Conservation (phyloP, 345 rosid species). For the Eucalyptus caleyi region DNA sequence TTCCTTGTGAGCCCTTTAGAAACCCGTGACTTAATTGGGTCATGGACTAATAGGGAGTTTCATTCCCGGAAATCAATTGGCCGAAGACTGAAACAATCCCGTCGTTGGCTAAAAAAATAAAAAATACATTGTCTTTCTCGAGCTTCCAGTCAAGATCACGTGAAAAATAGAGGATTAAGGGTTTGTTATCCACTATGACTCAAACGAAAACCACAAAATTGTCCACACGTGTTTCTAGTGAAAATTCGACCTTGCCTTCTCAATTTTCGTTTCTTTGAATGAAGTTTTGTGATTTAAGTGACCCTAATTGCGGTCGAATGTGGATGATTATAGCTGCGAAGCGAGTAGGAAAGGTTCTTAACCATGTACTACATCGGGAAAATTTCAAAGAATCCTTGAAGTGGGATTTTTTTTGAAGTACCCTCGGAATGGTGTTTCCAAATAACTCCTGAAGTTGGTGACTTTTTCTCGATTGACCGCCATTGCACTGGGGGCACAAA, state of each 20-base stretch:
- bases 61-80: not conserved
- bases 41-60: not conserved
- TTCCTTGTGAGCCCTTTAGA: not conserved
- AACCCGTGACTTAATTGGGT: not conserved
- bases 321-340: not conserved
- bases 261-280: not conserved
- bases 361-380: not conserved
- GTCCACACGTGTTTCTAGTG: not conserved
- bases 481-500: not conserved
- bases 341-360: not conserved
- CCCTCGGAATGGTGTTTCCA: not conserved
- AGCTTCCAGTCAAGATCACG: not conserved
- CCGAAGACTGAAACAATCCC: not conserved
- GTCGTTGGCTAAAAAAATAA: no score
- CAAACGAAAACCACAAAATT: not conserved
- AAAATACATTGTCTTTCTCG: not conserved
- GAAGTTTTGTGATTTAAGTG: not conserved
- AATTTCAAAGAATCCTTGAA: not conserved
- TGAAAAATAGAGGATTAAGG: not conserved
- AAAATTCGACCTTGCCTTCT: not conserved
- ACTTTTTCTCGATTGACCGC: not conserved
- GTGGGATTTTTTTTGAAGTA: not conserved
- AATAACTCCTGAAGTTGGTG: not conserved
- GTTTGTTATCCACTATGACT: not conserved
- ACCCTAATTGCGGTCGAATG: not conserved